Evolutionary conservation across 306 rosid genomes (phyloP), one percentile per base, ranked within the genome.

Genomic region (Acacia crassicarpa): DNA sequence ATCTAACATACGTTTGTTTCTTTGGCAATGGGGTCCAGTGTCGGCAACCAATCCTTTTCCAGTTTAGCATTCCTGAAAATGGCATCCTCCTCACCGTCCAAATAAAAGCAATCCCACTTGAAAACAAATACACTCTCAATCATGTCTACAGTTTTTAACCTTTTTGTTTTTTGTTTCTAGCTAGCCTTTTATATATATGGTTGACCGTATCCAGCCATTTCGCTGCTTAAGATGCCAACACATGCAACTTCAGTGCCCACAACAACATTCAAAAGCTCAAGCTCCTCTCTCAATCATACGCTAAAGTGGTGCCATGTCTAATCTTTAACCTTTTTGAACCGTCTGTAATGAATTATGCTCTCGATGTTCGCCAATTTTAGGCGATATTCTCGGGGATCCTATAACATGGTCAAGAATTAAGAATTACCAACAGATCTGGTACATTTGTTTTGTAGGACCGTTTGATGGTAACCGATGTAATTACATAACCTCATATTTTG

Each of bases 21-120:
- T 61, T 45, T 56, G 80, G 59, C 77, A 72, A 66, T 41, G 67
- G 45, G 38, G 66, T 71, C 62, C 16, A 13, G 46, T 79, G 85
- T 80, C 76, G 83, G 86, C 66, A 71, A 69, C 67, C 80, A 13
- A 16, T 82, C 82, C 41, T 80, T 84, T 80, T 82, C 81, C 19
- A 17, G 25, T 58, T 22, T 58, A 35, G 53, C 30, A 63, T 51
- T 53, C 2, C 3, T 67, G 27, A 40, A 62, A 78, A 56, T 53
- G 5, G 51, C 72, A 17, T 46, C 59, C 58, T 78, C 38, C 38
- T 20, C 82, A 78, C 59, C 69, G 59, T 59, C 77, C 82, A 49
- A 20, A 19, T 62, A 38, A 38, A 9, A 4, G 53, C 19, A 45
- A 54, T 2, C 45, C 23, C 43, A 65, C 69, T 32, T 41, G 58